Evolutionary conservation across 176 grass and related monocot genomes (phyloP), one percentile per base, ranked within the genome.

Genomic region (Aegilops tauschii): DNA sequence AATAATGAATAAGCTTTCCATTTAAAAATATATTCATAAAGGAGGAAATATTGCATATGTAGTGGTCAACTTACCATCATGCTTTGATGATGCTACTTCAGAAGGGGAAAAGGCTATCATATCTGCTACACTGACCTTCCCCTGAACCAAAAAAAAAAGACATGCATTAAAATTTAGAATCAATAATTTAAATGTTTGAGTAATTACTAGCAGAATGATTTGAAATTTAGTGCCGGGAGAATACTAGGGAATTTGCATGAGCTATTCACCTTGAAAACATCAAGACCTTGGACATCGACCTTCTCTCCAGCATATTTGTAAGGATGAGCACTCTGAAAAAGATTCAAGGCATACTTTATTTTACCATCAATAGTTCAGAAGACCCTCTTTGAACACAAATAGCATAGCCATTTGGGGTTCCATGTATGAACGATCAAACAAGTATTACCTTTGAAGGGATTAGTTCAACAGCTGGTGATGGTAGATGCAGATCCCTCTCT

Each of bases 291-390:
- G 31, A 94, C 88, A 82, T 96, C 93, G 12, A 98, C 88, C 90
- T 95, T 98, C 79, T 98, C 96, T 69, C 96, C 96, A 83, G 93
- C 93, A 88, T 96, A 96, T 80, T 95, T 98, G 76, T 95, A 93
- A 54, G 90, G 91, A 82, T 96, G 96, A 82, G 85, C 93, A 94
- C 88, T 96, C 96, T 98, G 88, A 78, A 86, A 94, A 73, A 80
- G 18, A 36, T 70, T 64, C 36, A 87, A 69, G 20, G 12, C 54
- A 73, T 58, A 31, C 17, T 52, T 39, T 14, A 37, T 52, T 69
- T 80, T 13, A 62, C 0, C 17, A 58, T 52, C 40, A 21, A 45
- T 5, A n/a, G 20, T 80, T 86, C 20, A 79, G 21, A 4, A 71
- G 45, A 35, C 42, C 7, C 14, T 12, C 11, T 45, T 45, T 45